These are phyloP conservation scores for Alternaria ethzedia DNA, from an alignment of 2,329 filamentous ascomycete genomes.

Conservation along the genomic window DNA sequence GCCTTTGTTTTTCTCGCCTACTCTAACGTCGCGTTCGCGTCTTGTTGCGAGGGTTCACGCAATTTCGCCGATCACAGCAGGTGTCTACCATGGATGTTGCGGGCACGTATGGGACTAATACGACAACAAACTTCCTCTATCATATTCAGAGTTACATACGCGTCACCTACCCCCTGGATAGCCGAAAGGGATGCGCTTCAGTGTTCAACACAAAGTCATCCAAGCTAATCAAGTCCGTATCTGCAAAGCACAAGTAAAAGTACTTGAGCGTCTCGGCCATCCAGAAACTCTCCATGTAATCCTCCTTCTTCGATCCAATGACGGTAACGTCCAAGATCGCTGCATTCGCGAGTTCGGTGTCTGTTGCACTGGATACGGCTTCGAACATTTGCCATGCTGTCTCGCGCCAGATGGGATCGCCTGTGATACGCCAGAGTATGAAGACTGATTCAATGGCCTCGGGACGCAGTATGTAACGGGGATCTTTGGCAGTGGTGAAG, in stretches of 20 bases:
- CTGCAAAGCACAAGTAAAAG: constrained; percentile 57
- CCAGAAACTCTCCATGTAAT: constrained; percentile 56
- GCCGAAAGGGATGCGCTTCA: constrained; percentile 57
- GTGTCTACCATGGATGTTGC: not conserved
- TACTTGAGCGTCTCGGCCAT: constrained; percentile 59
- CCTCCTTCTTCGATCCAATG: constrained; percentile 28
- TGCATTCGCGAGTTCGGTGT: constrained; percentile 52
- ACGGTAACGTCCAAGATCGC: constrained; percentile 53
- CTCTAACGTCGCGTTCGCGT: not conserved
- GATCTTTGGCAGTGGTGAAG: constrained; percentile 51
- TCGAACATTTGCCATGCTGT: constrained; percentile 58
- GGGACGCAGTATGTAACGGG: constrained; percentile 56
- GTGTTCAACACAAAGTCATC: constrained; percentile 60
- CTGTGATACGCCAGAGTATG: constrained; percentile 65
- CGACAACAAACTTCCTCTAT: not conserved
- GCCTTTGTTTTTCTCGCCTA: not conserved
- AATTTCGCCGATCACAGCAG: not conserved
- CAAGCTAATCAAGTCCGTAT: constrained; percentile 51
- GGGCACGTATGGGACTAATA: not conserved
- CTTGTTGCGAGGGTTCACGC: not conserved
- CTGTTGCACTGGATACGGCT: constrained; percentile 47
- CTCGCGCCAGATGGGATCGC: constrained; percentile 54
- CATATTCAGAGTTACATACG: not conserved
- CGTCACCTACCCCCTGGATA: constrained; percentile 50
- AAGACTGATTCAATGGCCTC: constrained; percentile 68